Evolutionary conservation across 2,329 filamentous ascomycete genomes (phyloP).

Genomic region (Microsporum audouinii): DNA sequence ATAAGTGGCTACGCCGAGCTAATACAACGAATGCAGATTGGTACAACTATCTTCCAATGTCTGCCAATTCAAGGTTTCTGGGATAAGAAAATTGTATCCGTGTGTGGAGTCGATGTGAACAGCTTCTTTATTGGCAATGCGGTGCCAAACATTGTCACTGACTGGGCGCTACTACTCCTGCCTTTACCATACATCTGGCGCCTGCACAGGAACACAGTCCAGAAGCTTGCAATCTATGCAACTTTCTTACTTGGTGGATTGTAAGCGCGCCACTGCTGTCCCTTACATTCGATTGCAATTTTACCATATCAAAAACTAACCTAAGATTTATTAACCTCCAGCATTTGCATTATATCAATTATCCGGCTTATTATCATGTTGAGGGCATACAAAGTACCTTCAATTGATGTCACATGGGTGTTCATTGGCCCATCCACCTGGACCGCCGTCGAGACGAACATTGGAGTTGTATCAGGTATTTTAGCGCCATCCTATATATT

Average conservation of each 20-base stretch:
- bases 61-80: conserved; percentile 6
- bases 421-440: conserved; percentile 3
- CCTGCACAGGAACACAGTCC: conserved; percentile 15
- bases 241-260: conserved; percentile 15
- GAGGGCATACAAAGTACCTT: neutral
- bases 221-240: conserved; percentile 14
- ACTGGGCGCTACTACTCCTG: conserved; percentile 19
- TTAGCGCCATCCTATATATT: neutral
- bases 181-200: conserved; percentile 21
- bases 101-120: conserved; percentile 6
- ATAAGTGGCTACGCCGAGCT: neutral
- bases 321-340: neutral
- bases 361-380: conserved; percentile 3
- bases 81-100: conserved; percentile 4
- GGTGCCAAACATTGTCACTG: conserved; percentile 26
- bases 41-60: conserved; percentile 5
- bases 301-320: neutral
- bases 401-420: conserved; percentile 3
- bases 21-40: neutral
- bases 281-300: neutral
- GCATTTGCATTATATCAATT: conserved; percentile 2
- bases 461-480: conserved; percentile 2
- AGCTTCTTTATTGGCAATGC: conserved; percentile 40
- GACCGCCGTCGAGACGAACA: conserved; percentile 5
- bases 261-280: conserved; percentile 18